Evolutionary conservation across 1,139 yeast genomes (phyloP), one percentile per base, ranked within the genome.

Genomic region (Eremothecium cymbalariae): DNA sequence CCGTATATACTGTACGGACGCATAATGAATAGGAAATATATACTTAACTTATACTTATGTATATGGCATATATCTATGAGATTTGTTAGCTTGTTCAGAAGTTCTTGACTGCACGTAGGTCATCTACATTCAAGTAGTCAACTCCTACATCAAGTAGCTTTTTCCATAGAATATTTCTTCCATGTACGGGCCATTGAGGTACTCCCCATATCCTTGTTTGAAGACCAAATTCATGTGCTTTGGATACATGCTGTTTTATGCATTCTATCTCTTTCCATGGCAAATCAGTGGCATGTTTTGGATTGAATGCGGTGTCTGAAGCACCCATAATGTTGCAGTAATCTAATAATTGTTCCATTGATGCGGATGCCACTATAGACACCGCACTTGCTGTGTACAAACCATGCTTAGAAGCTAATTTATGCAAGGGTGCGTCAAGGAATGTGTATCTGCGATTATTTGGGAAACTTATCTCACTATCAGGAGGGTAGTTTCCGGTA

Each of bases 151-250:
- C 55, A 9, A 67, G 44, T 36, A 63, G 53, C 34, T 55, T 65
- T 21, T 46, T 45, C 74, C 74, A 70, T 8, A 68, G 53, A 2
- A 39, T 45, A 31, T 63, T 47, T 36, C 70, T 57, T 9, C 47
- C 47, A 4, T 43, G 35, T 2, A 51, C 41, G 1, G 77, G 74
- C 70, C 72, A 69, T 25, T 53, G 48, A 1, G 77, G 76, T 3
- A 70, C 66, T 23, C 67, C 76, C 77, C 77, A 72, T 21, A 70
- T 55, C 26, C 77, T 55, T 1, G 69, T 59, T 38, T 57, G 54
- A 18, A 71, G 43, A 5, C 64, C 63, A 11, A 47, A 13, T 0
- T 42, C 36, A 39, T 68, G 74, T 1, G 72, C 65, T 6, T 33
- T 40, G 1, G 51, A 46, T 6, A 70, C 48, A 17, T 43, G 42